Conservation (phyloP, 257 asterid species). For the Lavandula angustifolia region DNA sequence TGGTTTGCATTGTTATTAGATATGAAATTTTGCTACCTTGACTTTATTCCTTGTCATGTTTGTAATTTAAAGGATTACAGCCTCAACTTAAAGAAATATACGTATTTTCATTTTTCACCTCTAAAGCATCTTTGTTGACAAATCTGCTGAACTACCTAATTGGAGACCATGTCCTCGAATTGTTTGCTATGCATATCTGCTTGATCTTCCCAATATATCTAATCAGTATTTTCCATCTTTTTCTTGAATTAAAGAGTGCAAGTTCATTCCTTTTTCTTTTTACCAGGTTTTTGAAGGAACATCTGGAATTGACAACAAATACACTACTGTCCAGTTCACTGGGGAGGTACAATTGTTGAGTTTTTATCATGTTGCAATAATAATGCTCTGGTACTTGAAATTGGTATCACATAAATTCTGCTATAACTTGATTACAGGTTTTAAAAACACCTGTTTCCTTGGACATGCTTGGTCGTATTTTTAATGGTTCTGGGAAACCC, state of each 20-base stretch:
- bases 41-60: slow-evolving; percentile 8
- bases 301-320: slow-evolving; percentile 90
- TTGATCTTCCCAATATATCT: slow-evolving; percentile 8
- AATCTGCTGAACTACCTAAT: slow-evolving; percentile 18
- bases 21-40: slow-evolving; percentile 3
- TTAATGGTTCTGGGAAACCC: slow-evolving; percentile 71
- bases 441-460: slow-evolving; percentile 54
- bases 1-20: slow-evolving; percentile 5
- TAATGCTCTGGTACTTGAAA: background rate
- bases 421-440: slow-evolving; percentile 32
- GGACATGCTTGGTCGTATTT: slow-evolving; percentile 66
- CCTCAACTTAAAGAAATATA: slow-evolving; percentile 6
- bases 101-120: background rate
- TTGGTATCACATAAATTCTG: slow-evolving; percentile 12
- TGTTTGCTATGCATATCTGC: slow-evolving; percentile 21
- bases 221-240: slow-evolving; percentile 10
- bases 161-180: slow-evolving; percentile 21
- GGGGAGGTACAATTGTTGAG: slow-evolving; percentile 67
- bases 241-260: slow-evolving; percentile 18
- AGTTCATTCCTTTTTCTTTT: slow-evolving; percentile 14
- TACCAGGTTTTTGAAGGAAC: slow-evolving; percentile 90
- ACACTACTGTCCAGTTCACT: slow-evolving; percentile 92
- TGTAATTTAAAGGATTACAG: slow-evolving; percentile 2
- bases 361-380: slow-evolving; percentile 8
- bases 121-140: background rate